phyloP scores from a whole-genome alignment of 169 alveolate genomes.

The Eimeria maxima region DNA sequence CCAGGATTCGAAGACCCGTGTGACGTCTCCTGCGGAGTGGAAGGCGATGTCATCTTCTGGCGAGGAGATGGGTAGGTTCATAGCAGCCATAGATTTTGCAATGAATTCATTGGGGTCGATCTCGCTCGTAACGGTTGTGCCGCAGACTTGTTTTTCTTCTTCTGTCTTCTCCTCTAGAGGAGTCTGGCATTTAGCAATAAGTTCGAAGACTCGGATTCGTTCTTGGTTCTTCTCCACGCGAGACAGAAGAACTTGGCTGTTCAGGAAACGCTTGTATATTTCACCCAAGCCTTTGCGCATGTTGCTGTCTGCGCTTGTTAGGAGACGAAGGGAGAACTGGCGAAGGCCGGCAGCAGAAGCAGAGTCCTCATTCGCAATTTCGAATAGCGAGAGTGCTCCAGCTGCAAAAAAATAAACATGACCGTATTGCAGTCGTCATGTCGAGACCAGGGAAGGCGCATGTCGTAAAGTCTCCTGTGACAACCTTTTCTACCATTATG shows the following conservation, averaged over 20 bases:
- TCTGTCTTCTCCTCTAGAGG: conserved; percentile 24
- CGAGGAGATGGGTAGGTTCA: conserved; percentile 35
- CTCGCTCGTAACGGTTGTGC: conserved; percentile 55
- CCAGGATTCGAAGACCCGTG: conserved; percentile 15
- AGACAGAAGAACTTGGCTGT: conserved; percentile 62
- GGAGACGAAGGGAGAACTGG: neutral
- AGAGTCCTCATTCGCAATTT: neutral
- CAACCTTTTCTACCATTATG: too few relatives aligned
- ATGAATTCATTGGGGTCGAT: conserved; percentile 67
- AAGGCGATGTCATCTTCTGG: conserved; percentile 32
- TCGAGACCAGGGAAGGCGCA: neutral
- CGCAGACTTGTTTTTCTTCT: conserved; percentile 52
- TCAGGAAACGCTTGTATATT: conserved; percentile 58
- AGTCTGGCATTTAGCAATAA: conserved; percentile 68
- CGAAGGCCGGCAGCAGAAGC: neutral
- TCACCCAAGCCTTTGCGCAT: conserved; percentile 30
- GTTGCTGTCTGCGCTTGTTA: neutral
- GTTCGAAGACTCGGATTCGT: conserved; percentile 56
- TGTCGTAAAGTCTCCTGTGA: too few relatives aligned
- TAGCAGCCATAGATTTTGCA: conserved; percentile 27
- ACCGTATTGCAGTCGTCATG: too few relatives aligned
- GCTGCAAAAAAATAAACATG: conserved; percentile 2
- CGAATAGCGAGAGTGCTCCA: conserved; percentile 46
- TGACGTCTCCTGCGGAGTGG: neutral
- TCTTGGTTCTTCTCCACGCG: neutral